Conservation (phyloP, 2,329 filamentous ascomycete species). For the Monilinia fructigena region DNA sequence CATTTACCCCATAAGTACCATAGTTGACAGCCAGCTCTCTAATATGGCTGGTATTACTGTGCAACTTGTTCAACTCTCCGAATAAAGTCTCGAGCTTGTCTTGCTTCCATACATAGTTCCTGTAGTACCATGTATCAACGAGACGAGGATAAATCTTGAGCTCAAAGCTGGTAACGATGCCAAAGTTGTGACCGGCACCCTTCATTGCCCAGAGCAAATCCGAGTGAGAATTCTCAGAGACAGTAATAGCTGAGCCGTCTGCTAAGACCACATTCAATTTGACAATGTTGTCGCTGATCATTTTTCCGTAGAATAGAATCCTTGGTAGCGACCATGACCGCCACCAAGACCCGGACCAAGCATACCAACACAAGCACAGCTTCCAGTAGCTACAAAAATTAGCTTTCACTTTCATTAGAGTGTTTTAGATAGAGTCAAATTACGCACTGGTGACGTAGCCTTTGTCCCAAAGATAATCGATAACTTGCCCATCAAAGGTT, state of each 20-base stretch:
- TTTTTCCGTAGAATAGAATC: slow-evolving; percentile 45
- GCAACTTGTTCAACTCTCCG: not conserved
- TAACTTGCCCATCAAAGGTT: not conserved
- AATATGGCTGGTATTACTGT: not conserved
- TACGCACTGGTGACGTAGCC: not conserved
- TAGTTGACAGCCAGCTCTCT: no score
- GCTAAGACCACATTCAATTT: slow-evolving; percentile 45
- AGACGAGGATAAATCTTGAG: slow-evolving; percentile 14
- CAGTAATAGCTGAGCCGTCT: slow-evolving; percentile 48
- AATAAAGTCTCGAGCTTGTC: not conserved
- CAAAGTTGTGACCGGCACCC: slow-evolving; percentile 42
- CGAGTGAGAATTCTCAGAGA: slow-evolving; percentile 30
- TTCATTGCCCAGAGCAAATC: slow-evolving; percentile 41
- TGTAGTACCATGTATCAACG: not conserved
- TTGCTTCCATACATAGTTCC: not conserved
- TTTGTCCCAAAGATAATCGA: not conserved
- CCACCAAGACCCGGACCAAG: slow-evolving; percentile 41
- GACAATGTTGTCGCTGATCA: slow-evolving; percentile 47
- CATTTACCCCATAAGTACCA: no score
- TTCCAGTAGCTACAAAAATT: slow-evolving; percentile 14
- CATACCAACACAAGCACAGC: slow-evolving; percentile 42
- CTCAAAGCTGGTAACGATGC: slow-evolving; percentile 40
- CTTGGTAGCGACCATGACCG: slow-evolving; percentile 44
- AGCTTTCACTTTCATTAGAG: no score
- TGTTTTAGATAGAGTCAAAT: no score